Evolutionary conservation across 202 grass and related monocot species (phyloP).

Genomic region (Panicum hallii): DNA sequence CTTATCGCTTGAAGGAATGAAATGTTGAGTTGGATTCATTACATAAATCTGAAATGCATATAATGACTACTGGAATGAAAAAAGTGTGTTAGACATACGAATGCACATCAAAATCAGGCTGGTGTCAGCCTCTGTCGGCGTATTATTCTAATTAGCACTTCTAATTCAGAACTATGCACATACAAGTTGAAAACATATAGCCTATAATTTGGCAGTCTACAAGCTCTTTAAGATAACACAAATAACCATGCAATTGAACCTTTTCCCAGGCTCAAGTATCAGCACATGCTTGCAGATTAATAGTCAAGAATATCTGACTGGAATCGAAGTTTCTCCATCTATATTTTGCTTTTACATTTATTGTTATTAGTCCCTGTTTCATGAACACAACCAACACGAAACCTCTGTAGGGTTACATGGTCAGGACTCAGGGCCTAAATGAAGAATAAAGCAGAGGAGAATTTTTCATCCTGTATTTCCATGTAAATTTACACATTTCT

Average conservation of each 20-base stretch:
- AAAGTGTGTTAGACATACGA: too few species aligned
- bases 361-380: neutral
- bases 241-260: neutral
- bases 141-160: too few species aligned
- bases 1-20: too few species aligned
- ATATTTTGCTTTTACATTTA: neutral
- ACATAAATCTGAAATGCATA: too few species aligned
- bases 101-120: too few species aligned
- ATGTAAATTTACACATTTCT: neutral
- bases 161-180: neutral
- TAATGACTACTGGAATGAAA: too few species aligned
- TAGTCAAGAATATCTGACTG: neutral
- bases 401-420: neutral
- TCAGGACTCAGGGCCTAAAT: neutral
- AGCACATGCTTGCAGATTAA: slow-evolving; percentile 23
- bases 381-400: neutral
- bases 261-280: neutral
- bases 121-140: too few species aligned
- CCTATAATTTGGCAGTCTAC: neutral
- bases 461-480: neutral
- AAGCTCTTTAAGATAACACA: slow-evolving; percentile 1
- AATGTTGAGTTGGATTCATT: too few species aligned
- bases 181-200: slow-evolving; percentile 16
- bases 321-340: neutral
- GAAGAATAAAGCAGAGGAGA: neutral